Conservation (phyloP, 257 asterid genomes). For the Solanum megistacrolobum region DNA sequence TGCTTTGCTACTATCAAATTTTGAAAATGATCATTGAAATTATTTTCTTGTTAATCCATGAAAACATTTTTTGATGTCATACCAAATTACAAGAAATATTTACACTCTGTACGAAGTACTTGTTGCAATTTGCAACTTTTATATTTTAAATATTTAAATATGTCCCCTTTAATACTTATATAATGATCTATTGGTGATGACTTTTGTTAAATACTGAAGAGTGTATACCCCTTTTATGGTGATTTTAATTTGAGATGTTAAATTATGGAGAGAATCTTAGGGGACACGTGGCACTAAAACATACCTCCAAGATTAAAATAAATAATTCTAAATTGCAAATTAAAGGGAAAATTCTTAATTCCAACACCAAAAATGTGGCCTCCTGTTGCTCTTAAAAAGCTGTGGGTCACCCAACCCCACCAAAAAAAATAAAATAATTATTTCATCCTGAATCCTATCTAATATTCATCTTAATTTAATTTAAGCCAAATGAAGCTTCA, state of each 20-base stretch:
- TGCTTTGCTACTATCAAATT: background rate
- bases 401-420: background rate
- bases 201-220: too few species aligned
- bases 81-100: background rate
- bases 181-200: background rate
- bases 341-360: background rate
- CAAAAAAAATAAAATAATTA: background rate
- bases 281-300: background rate
- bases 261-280: background rate
- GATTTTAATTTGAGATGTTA: background rate
- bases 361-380: conserved; percentile 24
- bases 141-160: background rate
- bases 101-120: background rate
- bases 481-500: background rate
- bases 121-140: background rate
- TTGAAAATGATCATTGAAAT: background rate
- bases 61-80: background rate
- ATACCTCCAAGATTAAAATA: background rate
- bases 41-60: background rate
- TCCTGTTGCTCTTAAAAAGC: conserved; percentile 17
- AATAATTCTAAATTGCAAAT: background rate
- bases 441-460: background rate
- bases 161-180: background rate
- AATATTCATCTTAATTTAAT: background rate
- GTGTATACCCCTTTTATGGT: background rate